A percentile compares a stretch with the other conserved stretches of the same genome.
These are phyloP conservation scores for Mycocentrospora acerina DNA, from an alignment of 2,329 filamentous ascomycete species.

Conservation along the genomic window DNA sequence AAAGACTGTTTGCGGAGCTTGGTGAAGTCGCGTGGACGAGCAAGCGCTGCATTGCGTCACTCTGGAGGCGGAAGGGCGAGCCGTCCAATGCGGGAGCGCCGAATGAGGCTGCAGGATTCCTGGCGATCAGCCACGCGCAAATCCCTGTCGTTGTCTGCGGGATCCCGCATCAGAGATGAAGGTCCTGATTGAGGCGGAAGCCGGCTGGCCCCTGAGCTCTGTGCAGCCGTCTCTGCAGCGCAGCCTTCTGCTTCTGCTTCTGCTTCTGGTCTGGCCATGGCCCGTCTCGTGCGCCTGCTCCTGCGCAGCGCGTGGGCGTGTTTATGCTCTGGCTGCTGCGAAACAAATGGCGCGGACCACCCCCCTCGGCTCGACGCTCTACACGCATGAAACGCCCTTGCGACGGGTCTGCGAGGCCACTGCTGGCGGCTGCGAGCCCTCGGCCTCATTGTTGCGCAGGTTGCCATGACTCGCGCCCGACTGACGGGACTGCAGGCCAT, in stretches of 20 bases:
- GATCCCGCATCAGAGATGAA: slow-evolving; percentile 35
- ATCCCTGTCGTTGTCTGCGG: slow-evolving; percentile 24
- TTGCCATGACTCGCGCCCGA: no score
- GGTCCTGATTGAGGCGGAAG: slow-evolving; percentile 28
- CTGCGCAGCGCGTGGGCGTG: slow-evolving; percentile 1
- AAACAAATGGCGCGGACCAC: slow-evolving; percentile 29
- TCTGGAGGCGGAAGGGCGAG: no score
- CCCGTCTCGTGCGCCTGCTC: no score
- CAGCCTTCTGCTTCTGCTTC: no score
- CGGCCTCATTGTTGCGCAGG: no score
- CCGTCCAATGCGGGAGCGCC: slow-evolving; percentile 29
- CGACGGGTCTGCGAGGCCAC: slow-evolving; percentile 22
- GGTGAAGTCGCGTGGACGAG: no score
- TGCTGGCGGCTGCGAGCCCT: slow-evolving; percentile 1
- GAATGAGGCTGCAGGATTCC: slow-evolving; percentile 38
- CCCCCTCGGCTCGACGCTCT: slow-evolving; percentile 39
- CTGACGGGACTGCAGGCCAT: slow-evolving; percentile 7
- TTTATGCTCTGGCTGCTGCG: slow-evolving; percentile 5
- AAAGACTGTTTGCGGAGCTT: no score
- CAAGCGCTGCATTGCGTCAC: no score
- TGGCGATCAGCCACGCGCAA: slow-evolving; percentile 30
- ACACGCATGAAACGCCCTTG: slow-evolving; percentile 41
- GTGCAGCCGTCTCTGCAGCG: no score
- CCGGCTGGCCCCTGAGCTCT: slow-evolving; percentile 30
- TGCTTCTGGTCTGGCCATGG: no score